Evolutionary conservation across 768 basidiomycete species (phyloP), one percentile per base, ranked within the genome.

Genomic region (Boletus sensibilis): DNA sequence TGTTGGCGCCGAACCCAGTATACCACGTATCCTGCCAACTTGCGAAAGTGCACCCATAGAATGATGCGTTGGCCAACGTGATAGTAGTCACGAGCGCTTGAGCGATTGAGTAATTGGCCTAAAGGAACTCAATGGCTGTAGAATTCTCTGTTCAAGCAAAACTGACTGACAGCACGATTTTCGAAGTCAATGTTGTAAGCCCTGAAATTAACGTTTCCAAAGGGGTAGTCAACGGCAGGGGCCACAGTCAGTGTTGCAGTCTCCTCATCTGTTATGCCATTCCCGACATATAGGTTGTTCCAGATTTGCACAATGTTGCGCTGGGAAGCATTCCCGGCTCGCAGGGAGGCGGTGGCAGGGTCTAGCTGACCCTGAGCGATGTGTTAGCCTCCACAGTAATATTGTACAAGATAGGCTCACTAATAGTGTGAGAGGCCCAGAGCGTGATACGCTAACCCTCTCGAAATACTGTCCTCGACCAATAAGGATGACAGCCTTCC

Each of bases 161-260:
- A 34, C 2, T 38, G 14, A 56, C 81, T 54, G 58, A 86, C 85
- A n/a, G 85, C 85, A 57, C 80, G 75, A 59, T 87, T 88, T 52
- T 84, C 76, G 54, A 86, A 83, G 64, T 87, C 79, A 56, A 88
- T 81, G 59, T 87, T 87, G 58, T 87, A 86, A 10, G 78, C 81
- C 60, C 74, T 84, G 71, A 87, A 87, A 61, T 88, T 79, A 23
- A 66, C 57, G 56, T 74, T 83, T 0, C 86, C 86, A 50, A 82
- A 83, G 11, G 12, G 73, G 64, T 5, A 76, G 75, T 58, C 83
- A 77, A 1, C 75, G 67, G 18, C 79, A 11, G 86, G 85, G 2
- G 79, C 78, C 34, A 88, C 77, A 25, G 80, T 76, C 12, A 88
- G 71, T 2, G 83, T 82, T 14, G 84, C 80, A 0, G 84, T 84